Conservation (phyloP, 2,329 filamentous ascomycete species). For the Boeremia lycopersici region DNA sequence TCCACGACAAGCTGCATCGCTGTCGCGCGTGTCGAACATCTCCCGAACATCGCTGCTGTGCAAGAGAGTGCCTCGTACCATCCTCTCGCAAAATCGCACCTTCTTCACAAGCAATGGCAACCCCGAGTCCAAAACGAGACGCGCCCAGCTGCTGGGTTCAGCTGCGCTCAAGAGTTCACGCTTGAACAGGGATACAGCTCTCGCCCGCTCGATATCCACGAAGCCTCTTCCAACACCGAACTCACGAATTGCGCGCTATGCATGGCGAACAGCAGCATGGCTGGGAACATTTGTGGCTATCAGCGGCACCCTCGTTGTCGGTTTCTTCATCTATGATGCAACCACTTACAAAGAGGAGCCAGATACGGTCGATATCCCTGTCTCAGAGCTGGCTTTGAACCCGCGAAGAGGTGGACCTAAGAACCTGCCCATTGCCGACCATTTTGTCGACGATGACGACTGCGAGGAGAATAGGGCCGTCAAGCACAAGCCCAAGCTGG, state of each 20-base stretch:
- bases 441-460: slow-evolving; percentile 88
- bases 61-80: slow-evolving; percentile 18
- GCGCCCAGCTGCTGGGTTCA: slow-evolving; percentile 30
- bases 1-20: slow-evolving; percentile 37
- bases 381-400: slow-evolving; percentile 82
- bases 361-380: slow-evolving; percentile 72
- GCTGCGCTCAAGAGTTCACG: slow-evolving; percentile 25
- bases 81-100: slow-evolving; percentile 27
- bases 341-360: slow-evolving; percentile 81
- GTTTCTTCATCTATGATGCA: slow-evolving; percentile 93
- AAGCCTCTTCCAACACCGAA: slow-evolving; percentile 39
- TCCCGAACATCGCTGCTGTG: slow-evolving; percentile 25
- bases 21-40: slow-evolving; percentile 33
- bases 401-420: slow-evolving; percentile 88
- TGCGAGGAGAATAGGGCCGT: slow-evolving; percentile 69
- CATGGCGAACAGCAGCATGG: slow-evolving; percentile 72
- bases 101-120: slow-evolving; percentile 36
- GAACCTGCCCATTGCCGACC: slow-evolving; percentile 89
- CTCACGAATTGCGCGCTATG: slow-evolving; percentile 56
- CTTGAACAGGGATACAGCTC: slow-evolving; percentile 23
- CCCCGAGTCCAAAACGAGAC: slow-evolving; percentile 24
- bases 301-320: slow-evolving; percentile 71
- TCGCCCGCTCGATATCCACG: slow-evolving; percentile 37
- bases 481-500: slow-evolving; percentile 89
- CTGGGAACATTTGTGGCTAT: slow-evolving; percentile 78